Conservation (phyloP, 768 basidiomycete genomes). For the Suillus paluster region DNA sequence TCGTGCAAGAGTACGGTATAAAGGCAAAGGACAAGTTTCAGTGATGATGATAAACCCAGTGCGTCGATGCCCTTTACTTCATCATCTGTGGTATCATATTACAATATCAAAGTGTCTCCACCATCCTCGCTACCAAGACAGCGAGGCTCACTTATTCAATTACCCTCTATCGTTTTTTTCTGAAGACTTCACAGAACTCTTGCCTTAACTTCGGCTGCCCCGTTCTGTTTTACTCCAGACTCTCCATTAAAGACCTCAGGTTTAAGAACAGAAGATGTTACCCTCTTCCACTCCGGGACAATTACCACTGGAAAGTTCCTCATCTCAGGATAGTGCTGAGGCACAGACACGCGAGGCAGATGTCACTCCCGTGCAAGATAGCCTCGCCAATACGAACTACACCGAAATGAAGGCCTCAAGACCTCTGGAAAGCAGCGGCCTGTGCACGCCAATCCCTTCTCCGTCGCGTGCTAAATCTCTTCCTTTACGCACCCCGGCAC, state of each 20-base stretch:
- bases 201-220: slow-evolving; percentile 23
- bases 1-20: slow-evolving; percentile 46
- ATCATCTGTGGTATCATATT: slow-evolving; percentile 8
- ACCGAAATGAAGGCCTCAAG: slow-evolving; percentile 48
- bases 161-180: slow-evolving; percentile 5
- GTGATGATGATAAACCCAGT: slow-evolving; percentile 70
- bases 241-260: background rate
- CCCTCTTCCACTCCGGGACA: slow-evolving; percentile 24
- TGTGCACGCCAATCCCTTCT: slow-evolving; percentile 49
- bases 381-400: slow-evolving; percentile 24
- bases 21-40: slow-evolving; percentile 61
- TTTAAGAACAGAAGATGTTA: background rate
- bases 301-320: slow-evolving; percentile 16
- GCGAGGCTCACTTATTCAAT: slow-evolving; percentile 18
- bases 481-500: slow-evolving; percentile 60
- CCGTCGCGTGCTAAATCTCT: slow-evolving; percentile 51
- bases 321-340: slow-evolving; percentile 28
- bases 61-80: slow-evolving; percentile 29
- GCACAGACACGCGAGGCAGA: slow-evolving; percentile 36
- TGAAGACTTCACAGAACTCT: slow-evolving; percentile 21
- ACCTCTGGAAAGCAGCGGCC: slow-evolving; percentile 38
- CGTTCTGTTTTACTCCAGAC: slow-evolving; percentile 9
- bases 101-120: slow-evolving; percentile 25
- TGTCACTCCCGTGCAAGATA: slow-evolving; percentile 22
- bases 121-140: slow-evolving; percentile 12